Conservation (phyloP, 2,329 filamentous ascomycete genomes). For the Exophiala bonariae region DNA sequence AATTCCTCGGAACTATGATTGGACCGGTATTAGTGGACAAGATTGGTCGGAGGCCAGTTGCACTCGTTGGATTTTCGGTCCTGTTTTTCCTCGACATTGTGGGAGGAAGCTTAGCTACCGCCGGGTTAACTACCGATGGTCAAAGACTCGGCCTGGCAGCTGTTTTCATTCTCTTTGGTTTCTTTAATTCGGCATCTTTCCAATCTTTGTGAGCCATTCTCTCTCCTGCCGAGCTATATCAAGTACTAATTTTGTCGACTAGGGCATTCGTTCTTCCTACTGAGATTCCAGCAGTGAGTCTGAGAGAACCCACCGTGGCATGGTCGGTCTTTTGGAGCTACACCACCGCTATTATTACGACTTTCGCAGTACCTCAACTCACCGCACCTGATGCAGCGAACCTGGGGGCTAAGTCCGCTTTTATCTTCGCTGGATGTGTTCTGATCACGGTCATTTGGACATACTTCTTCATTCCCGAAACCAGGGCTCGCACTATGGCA, state of each 20-base stretch:
- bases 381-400: slow-evolving; percentile 35
- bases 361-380: slow-evolving; percentile 38
- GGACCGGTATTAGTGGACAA: slow-evolving; percentile 38
- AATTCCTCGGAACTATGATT: slow-evolving; percentile 37
- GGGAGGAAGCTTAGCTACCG: slow-evolving; percentile 35
- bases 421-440: slow-evolving; percentile 37
- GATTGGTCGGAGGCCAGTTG: slow-evolving; percentile 36
- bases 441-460: slow-evolving; percentile 59
- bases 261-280: slow-evolving; percentile 32
- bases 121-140: slow-evolving; percentile 26
- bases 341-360: slow-evolving; percentile 41
- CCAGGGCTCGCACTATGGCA: slow-evolving; percentile 74
- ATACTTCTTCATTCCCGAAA: slow-evolving; percentile 78
- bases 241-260: no score
- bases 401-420: slow-evolving; percentile 36
- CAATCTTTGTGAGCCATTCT: slow-evolving; percentile 32
- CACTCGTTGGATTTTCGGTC: slow-evolving; percentile 36
- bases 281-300: slow-evolving; percentile 38
- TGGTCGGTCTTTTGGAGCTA: slow-evolving; percentile 38
- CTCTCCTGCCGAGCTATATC: no score
- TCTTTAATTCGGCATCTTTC: slow-evolving; percentile 40
- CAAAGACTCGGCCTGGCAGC: slow-evolving; percentile 33
- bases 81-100: slow-evolving; percentile 36
- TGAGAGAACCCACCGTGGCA: slow-evolving; percentile 40
- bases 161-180: slow-evolving; percentile 38